phyloP scores from a whole-genome alignment of 176 grass and related monocot genomes.

The Ananas comosus region DNA sequence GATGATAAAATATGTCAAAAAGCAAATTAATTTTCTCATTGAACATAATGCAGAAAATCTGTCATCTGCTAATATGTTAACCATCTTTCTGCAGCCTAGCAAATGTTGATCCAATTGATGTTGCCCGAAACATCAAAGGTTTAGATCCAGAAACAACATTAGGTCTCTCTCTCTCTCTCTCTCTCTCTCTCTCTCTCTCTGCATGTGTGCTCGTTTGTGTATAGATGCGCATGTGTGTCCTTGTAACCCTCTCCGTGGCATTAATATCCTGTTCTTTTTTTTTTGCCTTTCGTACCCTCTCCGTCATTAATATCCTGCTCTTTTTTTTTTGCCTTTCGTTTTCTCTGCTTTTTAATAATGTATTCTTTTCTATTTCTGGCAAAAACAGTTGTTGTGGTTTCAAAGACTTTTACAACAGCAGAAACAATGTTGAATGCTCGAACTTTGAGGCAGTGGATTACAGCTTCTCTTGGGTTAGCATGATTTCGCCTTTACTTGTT shows the following conservation, averaged over 20 bases:
- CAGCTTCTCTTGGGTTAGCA: conserved; percentile 77
- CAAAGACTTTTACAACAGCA: conserved; percentile 99
- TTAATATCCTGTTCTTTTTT: neutral
- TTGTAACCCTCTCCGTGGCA: neutral
- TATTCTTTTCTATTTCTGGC: neutral
- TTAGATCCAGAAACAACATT: conserved; percentile 92
- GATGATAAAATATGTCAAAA: neutral
- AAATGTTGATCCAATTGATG: conserved; percentile 98
- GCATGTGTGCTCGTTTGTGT: neutral
- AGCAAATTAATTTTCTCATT: neutral
- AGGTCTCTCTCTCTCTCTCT: conserved; percentile 23
- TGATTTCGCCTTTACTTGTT: conserved; percentile 15
- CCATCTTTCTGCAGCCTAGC: conserved; percentile 54
- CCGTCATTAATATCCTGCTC: neutral
- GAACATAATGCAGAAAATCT: neutral
- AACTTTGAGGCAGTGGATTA: conserved; percentile 93
- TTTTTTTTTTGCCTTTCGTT: neutral
- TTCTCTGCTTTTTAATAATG: conserved; percentile 2
- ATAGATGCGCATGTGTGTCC: too few relatives aligned
- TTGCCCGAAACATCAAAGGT: conserved; percentile 85
- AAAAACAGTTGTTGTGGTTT: conserved; percentile 85
- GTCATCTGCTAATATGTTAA: neutral
- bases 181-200: neutral
- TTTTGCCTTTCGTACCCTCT: neutral
- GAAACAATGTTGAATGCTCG: conserved; percentile 99